phyloP scores from a whole-genome alignment of 2,329 filamentous ascomycete genomes.

The Calonectria naviculata region DNA sequence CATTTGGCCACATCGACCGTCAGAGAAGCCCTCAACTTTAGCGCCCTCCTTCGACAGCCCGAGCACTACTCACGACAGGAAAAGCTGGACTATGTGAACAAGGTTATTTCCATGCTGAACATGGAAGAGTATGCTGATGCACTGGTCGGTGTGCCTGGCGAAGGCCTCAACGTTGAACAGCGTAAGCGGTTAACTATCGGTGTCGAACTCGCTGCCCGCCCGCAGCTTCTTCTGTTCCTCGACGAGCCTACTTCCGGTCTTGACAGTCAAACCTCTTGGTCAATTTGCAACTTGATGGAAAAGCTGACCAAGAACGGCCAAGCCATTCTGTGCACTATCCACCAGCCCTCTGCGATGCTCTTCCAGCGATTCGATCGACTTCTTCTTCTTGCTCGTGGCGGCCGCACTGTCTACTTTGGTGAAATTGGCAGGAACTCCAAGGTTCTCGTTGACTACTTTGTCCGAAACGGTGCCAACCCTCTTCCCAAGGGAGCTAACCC shows the following conservation, averaged over 20 bases:
- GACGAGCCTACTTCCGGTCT: conserved; percentile 69
- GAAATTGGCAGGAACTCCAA: conserved; percentile 58
- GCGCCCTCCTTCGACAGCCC: conserved; percentile 83
- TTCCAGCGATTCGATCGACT: conserved; percentile 65
- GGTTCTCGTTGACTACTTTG: conserved; percentile 68
- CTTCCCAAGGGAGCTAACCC: conserved; percentile 67
- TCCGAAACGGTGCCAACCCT: conserved; percentile 66
- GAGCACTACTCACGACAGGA: conserved; percentile 72
- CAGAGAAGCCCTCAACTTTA: conserved; percentile 84
- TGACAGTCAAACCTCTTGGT: conserved; percentile 70
- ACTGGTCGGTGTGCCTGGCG: conserved; percentile 68
- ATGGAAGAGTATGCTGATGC: conserved; percentile 73
- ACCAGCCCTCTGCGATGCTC: conserved; percentile 58
- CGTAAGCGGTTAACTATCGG: conserved; percentile 69
- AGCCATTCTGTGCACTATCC: conserved; percentile 60
- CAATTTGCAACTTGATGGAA: conserved; percentile 67
- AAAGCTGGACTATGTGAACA: conserved; percentile 84
- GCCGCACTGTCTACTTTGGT: conserved; percentile 71
- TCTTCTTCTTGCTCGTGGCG: conserved; percentile 69
- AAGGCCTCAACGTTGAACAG: conserved; percentile 68
- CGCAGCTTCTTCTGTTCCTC: conserved; percentile 66
- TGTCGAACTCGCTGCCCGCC: conserved; percentile 63
- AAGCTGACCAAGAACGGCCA: conserved; percentile 64
- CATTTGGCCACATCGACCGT: conserved; percentile 84
- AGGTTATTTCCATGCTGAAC: conserved; percentile 72